Percentiles rank a stretch among this genome's conserved stretches.
Evolutionary conservation across 495 filamentous ascomycete species (phyloP).

Genomic region (Talaromyces proteolyticus): DNA sequence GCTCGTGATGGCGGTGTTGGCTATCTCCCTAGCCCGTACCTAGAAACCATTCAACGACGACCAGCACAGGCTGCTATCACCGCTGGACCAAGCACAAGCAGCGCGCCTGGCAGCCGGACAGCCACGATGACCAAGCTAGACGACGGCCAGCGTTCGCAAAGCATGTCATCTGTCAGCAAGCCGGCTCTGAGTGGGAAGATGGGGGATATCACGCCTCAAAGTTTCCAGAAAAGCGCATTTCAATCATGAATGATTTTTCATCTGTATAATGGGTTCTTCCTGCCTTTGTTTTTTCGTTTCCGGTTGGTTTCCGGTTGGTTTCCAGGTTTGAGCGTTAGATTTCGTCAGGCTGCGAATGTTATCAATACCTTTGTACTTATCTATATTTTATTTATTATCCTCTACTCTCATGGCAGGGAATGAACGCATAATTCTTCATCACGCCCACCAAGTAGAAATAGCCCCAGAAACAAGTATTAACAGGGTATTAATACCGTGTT

Average conservation of each 20-base stretch:
- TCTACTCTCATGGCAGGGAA: no score
- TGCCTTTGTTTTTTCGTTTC: neutral
- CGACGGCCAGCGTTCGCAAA: slow-evolving; percentile 18
- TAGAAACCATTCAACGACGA: slow-evolving; percentile 74
- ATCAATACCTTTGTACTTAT: no score
- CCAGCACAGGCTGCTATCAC: slow-evolving; percentile 50
- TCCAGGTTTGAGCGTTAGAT: no score
- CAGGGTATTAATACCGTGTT: no score
- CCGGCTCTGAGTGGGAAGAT: slow-evolving; percentile 41
- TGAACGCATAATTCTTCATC: no score
- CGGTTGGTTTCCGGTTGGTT: neutral
- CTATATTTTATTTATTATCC: no score
- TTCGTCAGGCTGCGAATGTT: no score
- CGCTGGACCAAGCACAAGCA: slow-evolving; percentile 31
- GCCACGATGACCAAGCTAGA: slow-evolving; percentile 52
- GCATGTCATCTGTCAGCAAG: slow-evolving; percentile 20
- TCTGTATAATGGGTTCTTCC: neutral
- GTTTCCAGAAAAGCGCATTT: slow-evolving; percentile 87
- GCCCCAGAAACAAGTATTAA: no score
- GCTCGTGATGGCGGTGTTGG: slow-evolving; percentile 88
- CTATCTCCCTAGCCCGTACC: slow-evolving; percentile 83
- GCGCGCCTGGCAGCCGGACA: slow-evolving; percentile 43
- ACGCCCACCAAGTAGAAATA: no score
- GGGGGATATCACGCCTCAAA: slow-evolving; percentile 69
- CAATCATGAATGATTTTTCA: slow-evolving; percentile 37